These are phyloP conservation scores for Rheum nobile DNA, from an alignment of 148 eudicot genomes.

Conservation along the genomic window DNA sequence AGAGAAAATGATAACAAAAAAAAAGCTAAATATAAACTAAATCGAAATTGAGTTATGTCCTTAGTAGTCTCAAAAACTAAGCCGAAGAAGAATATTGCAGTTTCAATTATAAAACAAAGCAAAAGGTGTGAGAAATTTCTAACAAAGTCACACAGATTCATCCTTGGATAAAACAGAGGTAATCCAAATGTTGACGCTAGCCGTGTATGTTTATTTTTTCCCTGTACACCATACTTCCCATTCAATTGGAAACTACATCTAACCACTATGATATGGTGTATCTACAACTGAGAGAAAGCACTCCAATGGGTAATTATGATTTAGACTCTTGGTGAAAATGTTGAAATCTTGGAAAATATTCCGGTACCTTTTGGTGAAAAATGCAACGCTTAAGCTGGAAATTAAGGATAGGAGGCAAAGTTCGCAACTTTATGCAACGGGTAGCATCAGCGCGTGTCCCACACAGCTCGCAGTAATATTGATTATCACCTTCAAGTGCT, in stretches of 20 bases:
- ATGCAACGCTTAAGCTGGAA: slow-evolving; percentile 97
- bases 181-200: neutral
- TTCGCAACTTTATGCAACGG: slow-evolving; percentile 86
- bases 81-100: neutral
- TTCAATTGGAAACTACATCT: neutral
- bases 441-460: slow-evolving; percentile 74
- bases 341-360: neutral
- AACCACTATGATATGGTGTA: neutral
- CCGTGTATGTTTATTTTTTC: neutral
- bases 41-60: neutral
- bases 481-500: slow-evolving; percentile 94
- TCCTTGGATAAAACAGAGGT: neutral
- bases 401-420: slow-evolving; percentile 77
- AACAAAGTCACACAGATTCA: neutral
- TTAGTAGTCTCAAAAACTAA: neutral
- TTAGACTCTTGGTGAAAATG: neutral
- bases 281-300: neutral
- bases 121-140: neutral
- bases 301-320: neutral
- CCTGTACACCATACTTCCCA: neutral
- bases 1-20: neutral
- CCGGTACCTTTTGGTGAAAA: slow-evolving; percentile 73
- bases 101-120: neutral
- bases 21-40: neutral
- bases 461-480: slow-evolving; percentile 78